Conservation (phyloP, 768 basidiomycete species). For the Hygrocybe punicea region DNA sequence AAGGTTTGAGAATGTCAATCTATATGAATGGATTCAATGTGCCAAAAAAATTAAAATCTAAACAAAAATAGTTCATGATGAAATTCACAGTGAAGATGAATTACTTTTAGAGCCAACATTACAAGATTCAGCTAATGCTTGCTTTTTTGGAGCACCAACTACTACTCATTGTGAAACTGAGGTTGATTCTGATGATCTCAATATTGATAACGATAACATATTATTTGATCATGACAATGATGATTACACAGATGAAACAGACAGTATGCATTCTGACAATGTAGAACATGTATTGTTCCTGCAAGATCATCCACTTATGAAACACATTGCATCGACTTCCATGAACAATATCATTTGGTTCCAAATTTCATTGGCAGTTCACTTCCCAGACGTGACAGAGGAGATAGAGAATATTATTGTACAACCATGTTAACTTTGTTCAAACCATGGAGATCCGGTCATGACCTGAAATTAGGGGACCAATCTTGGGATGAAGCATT, state of each 20-base stretch:
- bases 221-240: constrained; percentile 23
- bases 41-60: constrained; percentile 1
- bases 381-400: constrained; percentile 30
- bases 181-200: background rate
- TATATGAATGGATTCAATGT: constrained; percentile 30
- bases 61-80: background rate
- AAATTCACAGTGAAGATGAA: too few relatives aligned
- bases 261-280: background rate
- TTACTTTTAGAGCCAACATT: too few relatives aligned
- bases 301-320: constrained; percentile 4
- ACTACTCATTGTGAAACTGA: too few relatives aligned
- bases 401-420: constrained; percentile 32
- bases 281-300: constrained; percentile 5
- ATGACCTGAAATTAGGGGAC: constrained; percentile 18
- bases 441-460: constrained; percentile 29
- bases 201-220: background rate
- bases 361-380: constrained; percentile 31
- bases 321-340: background rate
- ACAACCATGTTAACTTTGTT: constrained; percentile 31
- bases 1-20: constrained; percentile 16
- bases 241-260: constrained; percentile 17
- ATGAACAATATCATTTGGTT: constrained; percentile 8
- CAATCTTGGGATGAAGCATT: constrained; percentile 29
- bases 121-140: too few relatives aligned
- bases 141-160: too few relatives aligned